Percentiles rank a stretch among this genome's conserved stretches.
Evolutionary conservation across 108 stramenopile species (phyloP).

Genomic region (Skeletonema grethae): DNA sequence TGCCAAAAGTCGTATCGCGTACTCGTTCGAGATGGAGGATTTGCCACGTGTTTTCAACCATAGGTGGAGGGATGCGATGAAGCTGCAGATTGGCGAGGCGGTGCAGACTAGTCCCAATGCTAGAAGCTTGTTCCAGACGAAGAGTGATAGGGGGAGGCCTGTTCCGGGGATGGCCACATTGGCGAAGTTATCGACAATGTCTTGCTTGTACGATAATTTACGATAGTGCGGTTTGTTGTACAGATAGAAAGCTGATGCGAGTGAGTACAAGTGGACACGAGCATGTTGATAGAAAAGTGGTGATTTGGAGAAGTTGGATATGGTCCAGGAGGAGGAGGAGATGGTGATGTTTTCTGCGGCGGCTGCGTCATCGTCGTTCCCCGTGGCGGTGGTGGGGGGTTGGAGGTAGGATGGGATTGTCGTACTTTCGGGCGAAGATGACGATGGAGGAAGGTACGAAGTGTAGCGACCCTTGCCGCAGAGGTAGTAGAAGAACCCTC

Average conservation of each 20-base stretch:
- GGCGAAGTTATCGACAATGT: slow-evolving; percentile 90
- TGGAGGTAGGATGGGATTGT: slow-evolving; percentile 50
- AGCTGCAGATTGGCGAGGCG: slow-evolving; percentile 78
- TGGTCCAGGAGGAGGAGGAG: slow-evolving; percentile 14
- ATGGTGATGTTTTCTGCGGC: slow-evolving; percentile 8
- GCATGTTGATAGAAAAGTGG: slow-evolving; percentile 79
- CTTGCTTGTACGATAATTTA: slow-evolving; percentile 82
- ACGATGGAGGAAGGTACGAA: slow-evolving; percentile 37
- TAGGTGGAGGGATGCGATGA: slow-evolving; percentile 67
- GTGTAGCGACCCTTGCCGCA: slow-evolving; percentile 59
- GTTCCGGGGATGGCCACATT: slow-evolving; percentile 99
- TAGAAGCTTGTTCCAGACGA: slow-evolving; percentile 52
- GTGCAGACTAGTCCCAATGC: slow-evolving; percentile 68
- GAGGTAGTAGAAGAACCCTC: slow-evolving; percentile 78
- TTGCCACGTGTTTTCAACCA: slow-evolving; percentile 60
- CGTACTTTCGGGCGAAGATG: slow-evolving; percentile 17
- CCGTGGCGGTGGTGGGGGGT: slow-evolving; percentile 30
- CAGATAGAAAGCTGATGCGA: slow-evolving; percentile 88
- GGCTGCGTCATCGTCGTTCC: not conserved
- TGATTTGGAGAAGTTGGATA: slow-evolving; percentile 4
- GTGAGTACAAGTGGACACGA: slow-evolving; percentile 87
- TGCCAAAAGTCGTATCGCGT: slow-evolving; percentile 80
- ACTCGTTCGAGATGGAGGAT: slow-evolving; percentile 65
- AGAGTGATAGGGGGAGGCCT: slow-evolving; percentile 82
- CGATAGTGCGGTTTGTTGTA: slow-evolving; percentile 96